Evolutionary conservation across 495 filamentous ascomycete species (phyloP), one percentile per base, ranked within the genome.

Genomic region (Tuber aestivum): DNA sequence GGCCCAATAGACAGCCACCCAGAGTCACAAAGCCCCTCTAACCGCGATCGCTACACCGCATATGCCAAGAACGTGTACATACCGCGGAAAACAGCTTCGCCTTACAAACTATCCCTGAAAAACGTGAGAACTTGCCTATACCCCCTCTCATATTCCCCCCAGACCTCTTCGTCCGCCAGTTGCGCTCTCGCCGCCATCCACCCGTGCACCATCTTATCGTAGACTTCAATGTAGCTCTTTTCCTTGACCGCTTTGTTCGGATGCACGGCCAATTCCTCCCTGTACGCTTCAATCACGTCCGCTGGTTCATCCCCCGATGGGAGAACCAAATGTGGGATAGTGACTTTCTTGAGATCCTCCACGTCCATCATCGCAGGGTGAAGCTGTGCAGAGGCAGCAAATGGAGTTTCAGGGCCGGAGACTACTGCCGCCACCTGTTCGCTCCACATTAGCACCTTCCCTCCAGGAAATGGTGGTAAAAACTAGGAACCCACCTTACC

Each of bases 291-390:
- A 9, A 89, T 82, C 0, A 80, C 82, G 8, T 86, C 85, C 0
- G 80, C 83, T 12, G 85, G 84, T 77, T 90, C 89, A 69, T 88
- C 87, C 45, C 85, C 86, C 2, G 88, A 89, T 23, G 89, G 86
- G 3, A 90, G 83, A 16, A 85, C 79, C 73, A 90, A 83, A 71
- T 90, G 87, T 2, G 89, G 89, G 44, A 89, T 86, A 3, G 84
- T 83, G 35, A 88, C 56, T 0, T 81, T 84, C 75, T 84, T 79
- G 0, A 86, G 87, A 70, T 91, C 88, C 8, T 89, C 85, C 14
- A 93, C 89, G 78, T 94, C 92, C 21, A 97, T 89, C 92, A 96
- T 94, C 38, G 94, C 95, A 2, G 95, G 95, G 84, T 97, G 95
- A 77, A 86, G 87, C 80, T 92, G 88, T 18, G 89, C 91, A 2